These are phyloP conservation scores for Alternaria sp. DNA, from an alignment of 2,329 filamentous ascomycete genomes.

Conservation along the genomic window DNA sequence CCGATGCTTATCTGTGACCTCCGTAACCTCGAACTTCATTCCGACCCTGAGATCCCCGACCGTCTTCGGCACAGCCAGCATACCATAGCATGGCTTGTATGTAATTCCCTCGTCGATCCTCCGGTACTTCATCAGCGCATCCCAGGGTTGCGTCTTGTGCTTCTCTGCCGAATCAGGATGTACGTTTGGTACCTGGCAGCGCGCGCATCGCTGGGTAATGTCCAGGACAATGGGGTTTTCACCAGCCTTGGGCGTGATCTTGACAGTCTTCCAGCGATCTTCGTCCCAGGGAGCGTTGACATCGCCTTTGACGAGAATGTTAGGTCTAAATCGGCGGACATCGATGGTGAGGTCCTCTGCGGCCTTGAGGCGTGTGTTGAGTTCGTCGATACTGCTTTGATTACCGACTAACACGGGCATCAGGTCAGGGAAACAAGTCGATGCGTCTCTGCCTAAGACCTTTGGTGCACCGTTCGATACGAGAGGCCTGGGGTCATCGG, in stretches of 20 bases:
- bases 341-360: conserved; percentile 64
- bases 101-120: conserved; percentile 68
- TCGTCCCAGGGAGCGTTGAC: conserved; percentile 65
- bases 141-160: conserved; percentile 68
- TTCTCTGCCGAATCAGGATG: conserved; percentile 68
- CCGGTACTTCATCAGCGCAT: conserved; percentile 68
- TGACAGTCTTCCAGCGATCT: conserved; percentile 69
- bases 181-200: conserved; percentile 73
- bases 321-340: conserved; percentile 65
- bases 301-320: conserved; percentile 66
- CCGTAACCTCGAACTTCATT: conserved; percentile 66
- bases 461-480: conserved; percentile 64
- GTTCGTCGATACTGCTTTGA: conserved; percentile 65
- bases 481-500: conserved; percentile 59
- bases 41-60: conserved; percentile 66
- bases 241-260: conserved; percentile 46
- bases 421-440: conserved; percentile 68
- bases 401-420: conserved; percentile 66
- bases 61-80: conserved; percentile 69
- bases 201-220: conserved; percentile 66
- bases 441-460: conserved; percentile 63
- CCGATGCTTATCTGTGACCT: conserved; percentile 66
- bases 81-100: conserved; percentile 73
- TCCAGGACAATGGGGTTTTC: conserved; percentile 58
- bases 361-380: conserved; percentile 63